These are phyloP conservation scores for Solanum commersonii DNA, from an alignment of 257 asterid genomes.

Conservation along the genomic window DNA sequence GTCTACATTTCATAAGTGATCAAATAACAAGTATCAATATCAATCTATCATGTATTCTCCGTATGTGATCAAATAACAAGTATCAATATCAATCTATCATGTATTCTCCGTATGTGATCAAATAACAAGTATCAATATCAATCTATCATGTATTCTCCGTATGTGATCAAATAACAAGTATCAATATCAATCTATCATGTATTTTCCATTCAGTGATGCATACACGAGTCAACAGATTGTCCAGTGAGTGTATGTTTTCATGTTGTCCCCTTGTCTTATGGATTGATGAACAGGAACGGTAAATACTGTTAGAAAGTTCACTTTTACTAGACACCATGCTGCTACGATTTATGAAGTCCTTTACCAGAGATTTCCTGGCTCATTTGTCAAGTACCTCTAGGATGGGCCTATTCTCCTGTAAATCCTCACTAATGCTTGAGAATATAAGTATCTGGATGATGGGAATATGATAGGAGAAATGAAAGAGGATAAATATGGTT, in stretches of 20 bases:
- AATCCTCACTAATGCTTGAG: not conserved
- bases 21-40: not conserved
- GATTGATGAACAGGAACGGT: not conserved
- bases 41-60: not conserved
- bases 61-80: no score
- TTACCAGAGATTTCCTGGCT: not conserved
- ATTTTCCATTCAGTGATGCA: not conserved
- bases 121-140: not conserved
- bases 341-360: not conserved
- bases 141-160: not conserved
- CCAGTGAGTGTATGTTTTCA: not conserved
- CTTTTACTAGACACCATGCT: not conserved
- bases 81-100: not conserved
- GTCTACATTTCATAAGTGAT: not conserved
- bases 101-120: not conserved
- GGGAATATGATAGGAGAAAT: not conserved
- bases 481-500: not conserved
- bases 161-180: not conserved
- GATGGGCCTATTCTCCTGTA: not conserved
- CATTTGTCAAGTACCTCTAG: not conserved
- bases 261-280: not conserved
- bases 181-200: not conserved
- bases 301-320: not conserved
- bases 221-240: not conserved
- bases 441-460: not conserved